A percentile compares a stretch with the other conserved stretches of the same genome.
These are phyloP conservation scores for Leccinum subgranulosum DNA, from an alignment of 768 basidiomycete species.

Conservation along the genomic window DNA sequence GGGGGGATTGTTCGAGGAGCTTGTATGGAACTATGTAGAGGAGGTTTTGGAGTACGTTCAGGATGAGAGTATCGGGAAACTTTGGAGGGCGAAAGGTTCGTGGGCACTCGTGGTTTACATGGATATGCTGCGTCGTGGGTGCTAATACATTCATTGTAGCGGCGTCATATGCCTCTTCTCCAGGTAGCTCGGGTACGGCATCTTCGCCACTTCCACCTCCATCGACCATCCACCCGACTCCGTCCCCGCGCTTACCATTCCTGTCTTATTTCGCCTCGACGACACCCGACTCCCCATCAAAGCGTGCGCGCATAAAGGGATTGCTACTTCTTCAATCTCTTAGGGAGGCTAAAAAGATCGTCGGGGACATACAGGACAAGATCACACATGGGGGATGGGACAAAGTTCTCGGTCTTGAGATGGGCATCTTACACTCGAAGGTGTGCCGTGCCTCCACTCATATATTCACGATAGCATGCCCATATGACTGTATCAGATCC, in stretches of 20 bases:
- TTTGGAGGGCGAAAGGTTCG: conserved; percentile 73
- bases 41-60: conserved; percentile 46
- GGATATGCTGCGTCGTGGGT: not conserved
- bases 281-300: conserved; percentile 74
- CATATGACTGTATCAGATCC: conserved; percentile 2
- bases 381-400: conserved; percentile 30
- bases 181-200: conserved; percentile 3
- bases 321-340: conserved; percentile 68
- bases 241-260: conserved; percentile 19
- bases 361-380: conserved; percentile 18
- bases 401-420: conserved; percentile 63
- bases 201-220: conserved; percentile 10
- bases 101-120: not conserved
- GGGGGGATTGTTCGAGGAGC: conserved; percentile 54
- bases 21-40: conserved; percentile 56
- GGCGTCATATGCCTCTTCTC: conserved; percentile 48
- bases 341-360: conserved; percentile 13
- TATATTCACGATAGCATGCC: not conserved
- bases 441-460: conserved; percentile 34
- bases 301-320: conserved; percentile 68
- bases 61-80: conserved; percentile 51
- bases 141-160: conserved; percentile 30
- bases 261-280: conserved; percentile 78
- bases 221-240: not conserved
- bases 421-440: conserved; percentile 77